Conservation (phyloP, 2,329 filamentous ascomycete genomes). For the Zymoseptoria passerinii region DNA sequence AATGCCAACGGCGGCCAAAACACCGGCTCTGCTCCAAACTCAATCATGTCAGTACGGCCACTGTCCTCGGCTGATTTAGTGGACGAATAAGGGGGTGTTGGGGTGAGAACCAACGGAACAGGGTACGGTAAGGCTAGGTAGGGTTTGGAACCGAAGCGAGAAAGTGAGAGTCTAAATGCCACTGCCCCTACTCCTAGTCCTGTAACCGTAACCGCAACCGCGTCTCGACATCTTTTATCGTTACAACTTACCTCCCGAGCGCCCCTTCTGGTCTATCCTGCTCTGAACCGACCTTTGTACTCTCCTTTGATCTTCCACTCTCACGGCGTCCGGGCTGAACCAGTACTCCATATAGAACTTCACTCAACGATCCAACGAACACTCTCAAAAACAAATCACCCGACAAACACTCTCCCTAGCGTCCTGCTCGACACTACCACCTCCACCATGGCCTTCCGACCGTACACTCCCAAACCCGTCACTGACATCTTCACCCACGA, state of each 20-base stretch:
- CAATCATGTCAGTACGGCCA: no score
- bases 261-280: background rate
- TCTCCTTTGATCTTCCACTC: background rate
- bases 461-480: conserved; percentile 41
- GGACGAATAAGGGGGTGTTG: background rate
- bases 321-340: background rate
- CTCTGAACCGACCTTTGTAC: background rate
- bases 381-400: no score
- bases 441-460: conserved; percentile 32
- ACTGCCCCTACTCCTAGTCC: background rate
- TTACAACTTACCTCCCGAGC: background rate
- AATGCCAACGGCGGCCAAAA: no score
- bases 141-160: background rate
- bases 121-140: no score
- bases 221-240: background rate
- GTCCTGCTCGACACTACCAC: background rate
- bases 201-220: background rate
- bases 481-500: conserved; percentile 56
- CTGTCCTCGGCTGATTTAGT: background rate
- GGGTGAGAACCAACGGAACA: background rate
- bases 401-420: no score
- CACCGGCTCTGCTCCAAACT: no score
- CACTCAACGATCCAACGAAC: background rate
- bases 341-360: background rate
- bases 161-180: background rate